Evolutionary conservation across 345 rosid species (phyloP), one percentile per base, ranked within the genome.

Genomic region (Dovyalis caffra): DNA sequence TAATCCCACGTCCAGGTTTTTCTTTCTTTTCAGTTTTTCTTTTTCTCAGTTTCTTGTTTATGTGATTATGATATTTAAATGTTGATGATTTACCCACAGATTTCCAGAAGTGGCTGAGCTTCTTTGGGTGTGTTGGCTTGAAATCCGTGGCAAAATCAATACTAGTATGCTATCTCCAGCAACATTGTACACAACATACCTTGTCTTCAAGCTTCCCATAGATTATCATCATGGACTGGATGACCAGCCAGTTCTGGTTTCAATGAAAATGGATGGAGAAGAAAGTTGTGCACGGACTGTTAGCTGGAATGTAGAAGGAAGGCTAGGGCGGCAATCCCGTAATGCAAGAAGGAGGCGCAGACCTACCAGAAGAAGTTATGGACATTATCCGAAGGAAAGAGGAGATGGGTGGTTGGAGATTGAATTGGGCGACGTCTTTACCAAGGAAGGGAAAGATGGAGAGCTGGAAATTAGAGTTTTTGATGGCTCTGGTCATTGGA

Each of bases 391-490:
- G 0, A 68, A 56, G 68, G 15, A 34, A 31, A 79, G 81, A 62
- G 60, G 49, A 53, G 87, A 83, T 56, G 87, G 85, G 38, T 83
- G 86, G 86, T 34, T 49, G 11, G 88, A 83, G 68, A 66, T 81
- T 38, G 72, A 81, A 62, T 6, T 86, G 26, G 87, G 81, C 0
- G 75, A 73, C 34, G 77, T 79, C 72, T 73, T 21, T 56, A 75
- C 31, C 6, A 25, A 53, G 6, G 69, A 68, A 15, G 74, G 81
- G 1, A 69, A 69, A 35, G 71, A 70, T 49, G 73, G 56, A 8
- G 82, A 79, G 53, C 0, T 83, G 33, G 69, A 53, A 43, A 47
- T 83, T 63, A 72, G 74, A 1, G 29, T 82, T 53, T 1, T 14
- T 62, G 83, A 80, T 37, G 57, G 68, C 15, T 71, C 25, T 3